phyloP scores from a whole-genome alignment of 169 alveolate species.

The Plasmodium adleri region DNA sequence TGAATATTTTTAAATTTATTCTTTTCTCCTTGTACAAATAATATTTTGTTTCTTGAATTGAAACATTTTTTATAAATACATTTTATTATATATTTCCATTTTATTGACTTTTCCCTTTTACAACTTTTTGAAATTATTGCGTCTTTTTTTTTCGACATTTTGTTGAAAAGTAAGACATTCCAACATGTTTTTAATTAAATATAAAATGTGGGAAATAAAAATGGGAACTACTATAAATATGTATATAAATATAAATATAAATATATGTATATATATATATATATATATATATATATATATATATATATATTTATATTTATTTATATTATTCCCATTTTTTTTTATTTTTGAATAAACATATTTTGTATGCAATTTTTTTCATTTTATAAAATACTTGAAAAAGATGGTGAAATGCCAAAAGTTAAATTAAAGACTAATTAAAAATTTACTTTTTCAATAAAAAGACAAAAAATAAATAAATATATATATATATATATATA shows the following conservation, averaged over 20 bases:
- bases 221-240: not conserved
- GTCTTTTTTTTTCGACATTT: conserved; percentile 14
- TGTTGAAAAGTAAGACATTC: not conserved
- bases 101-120: not conserved
- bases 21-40: not conserved
- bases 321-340: not conserved
- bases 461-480: too few relatives aligned
- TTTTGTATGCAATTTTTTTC: too few relatives aligned
- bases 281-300: conserved; percentile 8
- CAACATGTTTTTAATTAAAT: too few relatives aligned
- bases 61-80: not conserved
- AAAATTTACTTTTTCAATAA: too few relatives aligned
- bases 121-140: conserved; percentile 29
- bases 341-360: too few relatives aligned
- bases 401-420: too few relatives aligned
- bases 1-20: conserved; percentile 9
- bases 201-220: not conserved
- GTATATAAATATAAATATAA: not conserved
- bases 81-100: conserved; percentile 20
- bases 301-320: not conserved
- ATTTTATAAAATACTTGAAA: too few relatives aligned
- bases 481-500: too few relatives aligned
- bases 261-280: not conserved
- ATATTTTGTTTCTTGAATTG: not conserved
- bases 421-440: too few relatives aligned